These are phyloP conservation scores for Chlorella vulgaris DNA, from an alignment of 139 green algal genomes.

Conservation along the genomic window DNA sequence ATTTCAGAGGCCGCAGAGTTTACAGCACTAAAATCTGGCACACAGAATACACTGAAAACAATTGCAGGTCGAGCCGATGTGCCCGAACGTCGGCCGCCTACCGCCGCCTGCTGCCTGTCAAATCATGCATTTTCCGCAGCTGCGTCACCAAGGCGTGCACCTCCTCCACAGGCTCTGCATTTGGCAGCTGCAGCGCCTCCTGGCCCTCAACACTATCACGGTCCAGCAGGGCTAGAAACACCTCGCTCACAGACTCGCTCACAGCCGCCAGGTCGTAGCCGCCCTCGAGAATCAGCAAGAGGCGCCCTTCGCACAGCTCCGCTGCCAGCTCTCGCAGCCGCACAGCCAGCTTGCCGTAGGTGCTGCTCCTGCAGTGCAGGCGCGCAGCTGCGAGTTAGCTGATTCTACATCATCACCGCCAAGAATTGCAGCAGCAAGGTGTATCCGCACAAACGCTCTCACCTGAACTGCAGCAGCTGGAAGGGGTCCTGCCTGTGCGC, in stretches of 20 bases:
- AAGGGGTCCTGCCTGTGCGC: conserved; percentile 89
- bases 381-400: no score
- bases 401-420: not conserved
- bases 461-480: conserved; percentile 32
- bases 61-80: no score
- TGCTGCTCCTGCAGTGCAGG: conserved; percentile 6
- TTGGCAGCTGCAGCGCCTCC: not conserved
- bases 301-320: conserved; percentile 24
- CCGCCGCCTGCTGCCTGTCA: no score
- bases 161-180: conserved; percentile 14
- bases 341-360: conserved; percentile 18
- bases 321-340: conserved; percentile 14
- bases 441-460: not conserved
- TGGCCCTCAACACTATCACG: conserved; percentile 16
- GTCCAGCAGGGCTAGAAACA: conserved; percentile 30
- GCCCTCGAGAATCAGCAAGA: conserved; percentile 43
- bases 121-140: conserved; percentile 15
- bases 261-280: conserved; percentile 42
- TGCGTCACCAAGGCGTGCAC: conserved; percentile 14
- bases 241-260: conserved; percentile 29
- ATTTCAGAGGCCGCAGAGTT: no score
- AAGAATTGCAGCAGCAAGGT: not conserved
- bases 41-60: no score
- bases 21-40: no score
- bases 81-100: no score